Evolutionary conservation across 1,284 basidiomycete species (phyloP).

Genomic region (Mycena citricolor): DNA sequence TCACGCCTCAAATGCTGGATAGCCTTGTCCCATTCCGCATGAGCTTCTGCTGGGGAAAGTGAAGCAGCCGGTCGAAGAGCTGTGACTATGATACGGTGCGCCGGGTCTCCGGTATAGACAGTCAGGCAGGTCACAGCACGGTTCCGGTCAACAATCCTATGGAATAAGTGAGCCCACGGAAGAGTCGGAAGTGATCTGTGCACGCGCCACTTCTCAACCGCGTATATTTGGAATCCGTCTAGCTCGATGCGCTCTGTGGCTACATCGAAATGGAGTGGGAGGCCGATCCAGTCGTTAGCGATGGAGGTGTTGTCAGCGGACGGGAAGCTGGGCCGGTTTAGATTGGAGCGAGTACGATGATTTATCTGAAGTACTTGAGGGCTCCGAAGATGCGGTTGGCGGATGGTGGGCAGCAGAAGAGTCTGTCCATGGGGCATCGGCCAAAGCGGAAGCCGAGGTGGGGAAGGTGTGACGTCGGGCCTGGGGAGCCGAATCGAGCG

Average conservation of each 20-base stretch:
- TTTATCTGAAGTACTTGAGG: slow-evolving; percentile 4
- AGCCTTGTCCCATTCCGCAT: slow-evolving; percentile 58
- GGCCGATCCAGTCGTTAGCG: slow-evolving; percentile 42
- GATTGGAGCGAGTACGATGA: slow-evolving; percentile 12
- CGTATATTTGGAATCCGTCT: slow-evolving; percentile 72
- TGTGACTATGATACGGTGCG: slow-evolving; percentile 66
- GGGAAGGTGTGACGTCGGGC: slow-evolving; percentile 11
- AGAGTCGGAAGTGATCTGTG: slow-evolving; percentile 4
- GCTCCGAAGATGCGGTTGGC: slow-evolving; percentile 23
- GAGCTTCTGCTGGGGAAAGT: slow-evolving; percentile 44
- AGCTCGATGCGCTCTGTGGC: slow-evolving; percentile 30
- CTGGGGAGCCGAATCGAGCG: background rate
- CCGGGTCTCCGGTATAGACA: slow-evolving; percentile 71
- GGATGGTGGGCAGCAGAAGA: slow-evolving; percentile 18
- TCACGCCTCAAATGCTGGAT: slow-evolving; percentile 61
- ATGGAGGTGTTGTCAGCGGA: slow-evolving; percentile 33
- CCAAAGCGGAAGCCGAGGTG: slow-evolving; percentile 2
- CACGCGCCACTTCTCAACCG: slow-evolving; percentile 72
- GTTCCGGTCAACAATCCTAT: slow-evolving; percentile 69
- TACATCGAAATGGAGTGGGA: slow-evolving; percentile 29
- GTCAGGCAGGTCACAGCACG: slow-evolving; percentile 58
- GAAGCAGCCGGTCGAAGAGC: slow-evolving; percentile 47
- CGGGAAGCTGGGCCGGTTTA: slow-evolving; percentile 22
- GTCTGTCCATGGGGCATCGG: background rate
- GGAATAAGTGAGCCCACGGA: background rate